Evolutionary conservation across 106 monocot species (phyloP).

Genomic region (Triglochin maritima): DNA sequence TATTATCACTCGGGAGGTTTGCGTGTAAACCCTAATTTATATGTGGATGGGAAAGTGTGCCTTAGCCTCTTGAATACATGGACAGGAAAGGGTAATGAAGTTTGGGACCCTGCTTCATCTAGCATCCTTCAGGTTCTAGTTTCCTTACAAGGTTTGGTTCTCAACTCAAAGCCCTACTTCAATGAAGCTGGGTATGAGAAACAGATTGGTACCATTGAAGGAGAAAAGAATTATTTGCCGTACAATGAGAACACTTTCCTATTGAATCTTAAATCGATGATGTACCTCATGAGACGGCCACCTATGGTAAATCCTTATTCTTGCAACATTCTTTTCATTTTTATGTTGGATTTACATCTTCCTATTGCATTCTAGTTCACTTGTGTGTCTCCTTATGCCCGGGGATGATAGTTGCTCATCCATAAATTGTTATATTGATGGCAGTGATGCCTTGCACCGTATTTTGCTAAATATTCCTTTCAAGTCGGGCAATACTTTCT

Average conservation of each 20-base stretch:
- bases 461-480: neutral
- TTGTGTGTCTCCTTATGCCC: no score
- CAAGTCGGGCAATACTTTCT: no score
- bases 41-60: conserved; percentile 93
- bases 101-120: conserved; percentile 88
- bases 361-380: no score
- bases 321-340: neutral
- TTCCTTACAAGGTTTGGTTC: conserved; percentile 93
- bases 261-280: conserved; percentile 78
- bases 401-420: neutral
- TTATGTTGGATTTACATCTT: no score
- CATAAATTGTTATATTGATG: neutral
- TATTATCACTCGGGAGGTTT: conserved; percentile 96
- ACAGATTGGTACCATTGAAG: conserved; percentile 87
- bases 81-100: conserved; percentile 93
- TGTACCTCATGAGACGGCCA: conserved; percentile 70
- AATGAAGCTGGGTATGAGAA: conserved; percentile 99
- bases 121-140: conserved; percentile 95
- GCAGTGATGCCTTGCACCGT: neutral
- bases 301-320: conserved; percentile 57
- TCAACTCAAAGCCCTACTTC: conserved; percentile 92
- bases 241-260: conserved; percentile 97
- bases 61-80: conserved; percentile 94
- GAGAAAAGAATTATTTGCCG: conserved; percentile 85
- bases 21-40: conserved; percentile 89